A percentile compares a stretch with the other conserved stretches of the same genome.
Evolutionary conservation across 805 yeast genomes (phyloP).

Genomic region (Clavispora phyllophila): DNA sequence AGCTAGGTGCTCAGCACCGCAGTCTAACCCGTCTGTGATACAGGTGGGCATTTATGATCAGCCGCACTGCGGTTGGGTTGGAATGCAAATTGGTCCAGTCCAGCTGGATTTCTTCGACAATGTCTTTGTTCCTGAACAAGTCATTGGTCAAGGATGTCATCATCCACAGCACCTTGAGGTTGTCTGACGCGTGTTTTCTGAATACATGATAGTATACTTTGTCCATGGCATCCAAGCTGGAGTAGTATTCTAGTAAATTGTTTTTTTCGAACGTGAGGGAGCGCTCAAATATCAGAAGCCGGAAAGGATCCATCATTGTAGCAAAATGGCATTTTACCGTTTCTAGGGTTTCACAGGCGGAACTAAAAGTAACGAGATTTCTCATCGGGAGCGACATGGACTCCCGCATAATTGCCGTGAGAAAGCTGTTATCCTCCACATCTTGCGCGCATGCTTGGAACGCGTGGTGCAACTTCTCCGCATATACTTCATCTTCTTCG

Average conservation of each 20-base stretch:
- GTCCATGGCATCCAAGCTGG: not conserved
- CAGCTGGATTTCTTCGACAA: not conserved
- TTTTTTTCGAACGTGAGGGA: not conserved
- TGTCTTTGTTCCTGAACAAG: not conserved
- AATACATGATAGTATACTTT: not conserved
- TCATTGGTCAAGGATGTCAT: conserved; percentile 1
- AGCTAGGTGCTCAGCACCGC: not conserved
- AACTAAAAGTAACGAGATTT: not conserved
- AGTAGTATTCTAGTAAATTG: not conserved
- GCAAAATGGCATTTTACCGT: not conserved
- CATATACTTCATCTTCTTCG: not conserved
- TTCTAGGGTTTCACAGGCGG: not conserved
- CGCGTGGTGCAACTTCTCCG: not conserved
- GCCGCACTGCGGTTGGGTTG: not conserved
- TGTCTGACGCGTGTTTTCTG: not conserved
- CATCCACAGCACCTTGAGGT: conserved; percentile 1
- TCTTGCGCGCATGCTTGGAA: not conserved
- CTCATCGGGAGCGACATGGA: not conserved
- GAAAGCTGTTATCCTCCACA: not conserved
- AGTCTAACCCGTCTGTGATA: not conserved
- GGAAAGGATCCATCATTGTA: not conserved
- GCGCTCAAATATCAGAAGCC: not conserved
- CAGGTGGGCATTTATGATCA: not conserved
- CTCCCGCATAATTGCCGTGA: not conserved
- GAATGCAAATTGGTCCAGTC: not conserved